phyloP scores from a whole-genome alignment of 345 rosid genomes.

The Garcia nutans region DNA sequence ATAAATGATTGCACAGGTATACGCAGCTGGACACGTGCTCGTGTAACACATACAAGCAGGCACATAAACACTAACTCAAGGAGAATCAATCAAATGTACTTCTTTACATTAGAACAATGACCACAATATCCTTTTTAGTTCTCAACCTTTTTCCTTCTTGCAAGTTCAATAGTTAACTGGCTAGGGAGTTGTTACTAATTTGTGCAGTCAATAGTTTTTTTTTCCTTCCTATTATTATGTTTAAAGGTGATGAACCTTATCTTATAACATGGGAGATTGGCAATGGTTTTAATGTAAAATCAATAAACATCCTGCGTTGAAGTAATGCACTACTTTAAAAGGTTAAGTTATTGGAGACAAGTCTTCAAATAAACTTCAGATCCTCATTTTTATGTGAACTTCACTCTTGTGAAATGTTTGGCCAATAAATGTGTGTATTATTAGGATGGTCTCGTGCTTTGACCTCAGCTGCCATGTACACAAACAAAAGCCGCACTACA shows the following conservation, averaged over 20 bases:
- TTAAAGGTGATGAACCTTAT: neutral
- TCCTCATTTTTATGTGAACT: neutral
- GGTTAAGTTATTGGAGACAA: neutral
- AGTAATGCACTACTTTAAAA: neutral
- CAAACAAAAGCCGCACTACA: neutral
- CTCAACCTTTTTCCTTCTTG: neutral
- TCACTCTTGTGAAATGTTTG: neutral
- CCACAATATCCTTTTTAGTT: neutral
- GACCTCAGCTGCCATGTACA: neutral
- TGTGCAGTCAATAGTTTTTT: neutral
- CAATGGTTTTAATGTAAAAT: neutral
- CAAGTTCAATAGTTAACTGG: neutral
- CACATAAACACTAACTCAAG: neutral
- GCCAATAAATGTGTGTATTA: no score
- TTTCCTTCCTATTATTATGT: neutral
- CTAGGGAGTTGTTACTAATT: neutral
- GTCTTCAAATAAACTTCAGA: neutral
- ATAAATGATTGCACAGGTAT: neutral
- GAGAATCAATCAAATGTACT: neutral
- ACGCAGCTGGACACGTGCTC: neutral
- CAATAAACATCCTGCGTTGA: neutral
- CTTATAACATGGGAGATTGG: neutral
- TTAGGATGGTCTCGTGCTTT: neutral
- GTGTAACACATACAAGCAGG: neutral
- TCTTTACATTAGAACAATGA: neutral